Evolutionary conservation across 2,329 filamentous ascomycete species (phyloP), one percentile per base, ranked within the genome.

Genomic region (Epichloe uncinata): DNA sequence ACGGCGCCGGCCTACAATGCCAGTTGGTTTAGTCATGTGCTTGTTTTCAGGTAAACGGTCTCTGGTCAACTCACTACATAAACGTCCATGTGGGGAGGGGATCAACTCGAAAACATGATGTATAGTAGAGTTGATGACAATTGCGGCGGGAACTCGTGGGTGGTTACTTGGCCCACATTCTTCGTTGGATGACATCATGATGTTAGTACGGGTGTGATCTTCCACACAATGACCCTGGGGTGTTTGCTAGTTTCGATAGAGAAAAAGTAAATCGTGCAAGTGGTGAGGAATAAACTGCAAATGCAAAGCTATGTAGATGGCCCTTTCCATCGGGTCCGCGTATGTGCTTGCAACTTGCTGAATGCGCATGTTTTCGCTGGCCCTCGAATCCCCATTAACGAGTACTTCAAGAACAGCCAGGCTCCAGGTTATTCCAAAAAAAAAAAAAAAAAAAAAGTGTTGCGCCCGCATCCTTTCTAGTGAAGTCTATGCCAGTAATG

Each of bases 1-100:
- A 85, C 76, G 49, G 87, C 88, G 50, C 89, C 89, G 44, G 89
- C 87, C 86, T 93, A 52, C 22, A 40, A 36, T 6, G 11, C n/a
- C 11, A n/a, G 8, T 16, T n/a, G 42, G 38, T 15, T 42, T 35
- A 13, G 30, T 26, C 8, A 41, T 20, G 13, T 26, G 38, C 35
- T 11, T 38, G 35, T 30, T 5, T 48, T 3, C 13, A 11, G 13
- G n/a, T 3, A 18, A 8, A 26, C 15, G 9, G 9, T 36, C 30
- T 15, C 3, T 8, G 34, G 20, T 13, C n/a, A 3, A 52, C 62
- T 42, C 53, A 64, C 66, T 45, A 57, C 54, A 45, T 68, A 67
- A 9, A 67, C 56, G 6, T 68, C 64, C 49, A 63, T 58, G 5
- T 26, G 5, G 12, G 42, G 18, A 15, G 8, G 40, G 6, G 4